phyloP scores from a whole-genome alignment of 768 basidiomycete species.

The Pleurotus cornucopiae region DNA sequence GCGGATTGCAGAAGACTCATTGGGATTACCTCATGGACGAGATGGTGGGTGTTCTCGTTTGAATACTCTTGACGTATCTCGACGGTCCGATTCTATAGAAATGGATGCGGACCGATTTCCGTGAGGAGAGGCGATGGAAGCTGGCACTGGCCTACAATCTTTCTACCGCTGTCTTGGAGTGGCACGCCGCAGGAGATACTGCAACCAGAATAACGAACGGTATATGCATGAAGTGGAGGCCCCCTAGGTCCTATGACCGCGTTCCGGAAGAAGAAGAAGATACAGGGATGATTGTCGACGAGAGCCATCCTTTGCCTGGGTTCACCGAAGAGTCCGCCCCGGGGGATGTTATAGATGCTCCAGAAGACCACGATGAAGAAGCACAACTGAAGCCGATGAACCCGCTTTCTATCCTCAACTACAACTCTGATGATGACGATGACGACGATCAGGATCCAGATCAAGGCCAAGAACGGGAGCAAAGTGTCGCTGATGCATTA shows the following conservation, averaged over 20 bases:
- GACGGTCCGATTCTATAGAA: constrained; percentile 43
- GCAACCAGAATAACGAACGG: constrained; percentile 65
- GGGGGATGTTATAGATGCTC: constrained; percentile 17
- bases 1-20: constrained; percentile 74
- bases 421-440: constrained; percentile 62
- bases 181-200: constrained; percentile 70
- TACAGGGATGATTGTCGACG: constrained; percentile 1
- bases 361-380: constrained; percentile 5
- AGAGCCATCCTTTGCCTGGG: neutral
- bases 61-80: neutral
- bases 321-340: constrained; percentile 21
- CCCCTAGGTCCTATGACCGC: constrained; percentile 32
- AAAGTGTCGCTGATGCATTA: constrained; percentile 54
- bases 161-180: constrained; percentile 79
- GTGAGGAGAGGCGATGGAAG: constrained; percentile 94
- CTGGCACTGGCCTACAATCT: constrained; percentile 78
- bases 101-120: constrained; percentile 96
- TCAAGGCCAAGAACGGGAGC: constrained; percentile 41
- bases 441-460: constrained; percentile 65
- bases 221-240: constrained; percentile 65
- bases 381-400: constrained; percentile 14
- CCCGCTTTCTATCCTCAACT: constrained; percentile 42
- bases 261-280: constrained; percentile 25
- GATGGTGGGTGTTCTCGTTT: constrained; percentile 56
- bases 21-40: constrained; percentile 98